Conservation (phyloP, 2,329 filamentous ascomycete genomes). For the Pezicula rhizophila region DNA sequence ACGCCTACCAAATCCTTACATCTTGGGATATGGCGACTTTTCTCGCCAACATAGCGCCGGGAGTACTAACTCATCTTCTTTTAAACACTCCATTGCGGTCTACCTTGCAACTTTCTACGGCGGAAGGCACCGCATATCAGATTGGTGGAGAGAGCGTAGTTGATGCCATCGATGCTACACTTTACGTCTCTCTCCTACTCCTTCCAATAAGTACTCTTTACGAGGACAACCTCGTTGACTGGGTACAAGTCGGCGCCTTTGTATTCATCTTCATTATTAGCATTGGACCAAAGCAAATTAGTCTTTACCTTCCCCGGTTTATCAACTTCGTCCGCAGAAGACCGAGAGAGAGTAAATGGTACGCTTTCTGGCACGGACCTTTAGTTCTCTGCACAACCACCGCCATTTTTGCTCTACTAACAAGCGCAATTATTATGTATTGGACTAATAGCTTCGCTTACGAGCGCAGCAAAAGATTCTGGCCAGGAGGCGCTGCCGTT, state of each 20-base stretch:
- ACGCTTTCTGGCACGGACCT: conserved; percentile 16
- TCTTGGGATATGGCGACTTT: conserved; percentile 14
- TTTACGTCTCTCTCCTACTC: conserved; percentile 18
- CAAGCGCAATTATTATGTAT: conserved; percentile 16
- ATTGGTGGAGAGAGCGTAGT: conserved; percentile 16
- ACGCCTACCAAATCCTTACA: conserved; percentile 11
- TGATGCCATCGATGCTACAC: conserved; percentile 16
- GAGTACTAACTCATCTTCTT: conserved; percentile 17
- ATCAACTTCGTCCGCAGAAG: conserved; percentile 17
- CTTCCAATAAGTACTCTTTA: conserved; percentile 14
- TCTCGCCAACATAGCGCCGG: conserved; percentile 15
- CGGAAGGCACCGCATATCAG: conserved; percentile 7
- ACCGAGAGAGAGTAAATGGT: conserved; percentile 3
- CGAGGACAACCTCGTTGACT: conserved; percentile 19
- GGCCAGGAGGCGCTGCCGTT: conserved; percentile 10
- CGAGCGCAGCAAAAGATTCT: conserved; percentile 12
- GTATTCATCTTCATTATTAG: conserved; percentile 18
- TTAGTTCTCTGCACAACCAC: conserved; percentile 16
- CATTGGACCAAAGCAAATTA: conserved; percentile 22
- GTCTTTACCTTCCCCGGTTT: conserved; percentile 18
- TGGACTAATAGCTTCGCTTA: conserved; percentile 21
- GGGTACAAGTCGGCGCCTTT: conserved; percentile 19
- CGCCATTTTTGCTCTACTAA: conserved; percentile 13
- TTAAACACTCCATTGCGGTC: conserved; percentile 18
- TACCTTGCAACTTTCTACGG: conserved; percentile 17